Evolutionary conservation across 371 early-diverging fungal genomes (phyloP).

Genomic region (Circinella minor): DNA sequence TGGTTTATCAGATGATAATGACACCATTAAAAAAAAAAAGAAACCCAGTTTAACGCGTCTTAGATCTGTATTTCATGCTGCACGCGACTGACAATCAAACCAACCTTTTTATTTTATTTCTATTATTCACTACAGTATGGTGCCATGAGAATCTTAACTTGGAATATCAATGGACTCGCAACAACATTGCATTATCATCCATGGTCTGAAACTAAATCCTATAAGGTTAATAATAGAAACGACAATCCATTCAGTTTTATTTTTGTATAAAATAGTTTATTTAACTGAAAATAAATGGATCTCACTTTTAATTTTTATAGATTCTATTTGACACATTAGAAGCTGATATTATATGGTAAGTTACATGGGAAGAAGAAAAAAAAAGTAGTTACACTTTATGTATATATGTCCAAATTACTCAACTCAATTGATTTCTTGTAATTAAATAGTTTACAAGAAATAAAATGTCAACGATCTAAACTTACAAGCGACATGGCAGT

Average conservation of each 20-base stretch:
- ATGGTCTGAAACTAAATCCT: slow-evolving; percentile 55
- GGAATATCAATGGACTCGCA: slow-evolving; percentile 73
- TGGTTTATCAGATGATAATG: too few relatives aligned
- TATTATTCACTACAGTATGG: not conserved
- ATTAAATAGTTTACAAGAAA: slow-evolving; percentile 73
- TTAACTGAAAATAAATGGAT: too few relatives aligned
- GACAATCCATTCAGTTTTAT: not conserved
- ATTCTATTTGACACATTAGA: slow-evolving; percentile 58
- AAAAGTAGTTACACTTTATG: not conserved
- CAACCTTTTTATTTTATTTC: slow-evolving; percentile 4
- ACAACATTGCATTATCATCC: slow-evolving; percentile 65
- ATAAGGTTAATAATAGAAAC: slow-evolving; percentile 39
- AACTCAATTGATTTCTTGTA: not conserved
- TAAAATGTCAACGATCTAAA: slow-evolving; percentile 68
- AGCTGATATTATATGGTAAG: slow-evolving; percentile 75
- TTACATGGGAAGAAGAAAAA: not conserved
- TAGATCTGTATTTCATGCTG: too few relatives aligned
- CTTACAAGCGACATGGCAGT: slow-evolving; percentile 66
- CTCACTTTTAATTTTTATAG: slow-evolving; percentile 26
- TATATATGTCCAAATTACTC: not conserved
- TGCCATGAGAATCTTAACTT: slow-evolving; percentile 63
- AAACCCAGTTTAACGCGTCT: too few relatives aligned
- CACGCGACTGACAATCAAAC: not conserved
- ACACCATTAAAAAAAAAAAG: too few relatives aligned
- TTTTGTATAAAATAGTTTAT: too few relatives aligned